phyloP scores from a whole-genome alignment of 2,329 filamentous ascomycete species.

The Akanthomyces lecanii region DNA sequence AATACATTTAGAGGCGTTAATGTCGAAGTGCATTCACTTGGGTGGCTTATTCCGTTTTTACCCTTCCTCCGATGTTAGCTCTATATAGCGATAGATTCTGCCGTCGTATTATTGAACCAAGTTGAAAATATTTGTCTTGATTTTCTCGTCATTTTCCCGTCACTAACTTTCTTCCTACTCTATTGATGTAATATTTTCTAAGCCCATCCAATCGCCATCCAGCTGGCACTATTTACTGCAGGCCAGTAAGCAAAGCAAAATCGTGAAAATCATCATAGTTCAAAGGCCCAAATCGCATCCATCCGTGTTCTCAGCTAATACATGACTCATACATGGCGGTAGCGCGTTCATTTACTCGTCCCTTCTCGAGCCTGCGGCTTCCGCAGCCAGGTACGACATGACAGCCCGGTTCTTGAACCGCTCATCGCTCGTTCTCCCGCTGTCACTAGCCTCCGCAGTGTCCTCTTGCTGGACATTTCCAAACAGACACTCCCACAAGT shows the following conservation, averaged over 20 bases:
- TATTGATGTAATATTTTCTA: background rate
- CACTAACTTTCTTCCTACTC: too few species aligned
- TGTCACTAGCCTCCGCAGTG: background rate
- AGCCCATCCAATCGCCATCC: too few species aligned
- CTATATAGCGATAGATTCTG: too few species aligned
- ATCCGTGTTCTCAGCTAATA: background rate
- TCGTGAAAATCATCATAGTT: too few species aligned
- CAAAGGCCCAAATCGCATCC: background rate
- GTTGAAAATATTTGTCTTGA: too few species aligned
- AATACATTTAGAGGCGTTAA: too few species aligned
- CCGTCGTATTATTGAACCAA: too few species aligned
- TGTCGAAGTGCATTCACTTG: too few species aligned
- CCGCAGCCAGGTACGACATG: conserved; percentile 39
- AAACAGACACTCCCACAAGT: conserved; percentile 89
- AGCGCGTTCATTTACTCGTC: background rate
- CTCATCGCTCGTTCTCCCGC: conserved; percentile 25
- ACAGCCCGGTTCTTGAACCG: conserved; percentile 15
- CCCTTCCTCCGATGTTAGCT: too few species aligned
- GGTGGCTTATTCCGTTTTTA: too few species aligned
- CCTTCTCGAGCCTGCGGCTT: conserved; percentile 39
- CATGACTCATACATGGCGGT: background rate
- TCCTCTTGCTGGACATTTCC: conserved; percentile 39
- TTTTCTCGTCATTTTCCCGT: too few species aligned
- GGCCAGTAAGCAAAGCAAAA: background rate
- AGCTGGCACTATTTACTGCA: background rate